Base-by-base conservation (phyloP, 108 stramenopile species). In the Pseudonitzschia multistriata region DNA sequence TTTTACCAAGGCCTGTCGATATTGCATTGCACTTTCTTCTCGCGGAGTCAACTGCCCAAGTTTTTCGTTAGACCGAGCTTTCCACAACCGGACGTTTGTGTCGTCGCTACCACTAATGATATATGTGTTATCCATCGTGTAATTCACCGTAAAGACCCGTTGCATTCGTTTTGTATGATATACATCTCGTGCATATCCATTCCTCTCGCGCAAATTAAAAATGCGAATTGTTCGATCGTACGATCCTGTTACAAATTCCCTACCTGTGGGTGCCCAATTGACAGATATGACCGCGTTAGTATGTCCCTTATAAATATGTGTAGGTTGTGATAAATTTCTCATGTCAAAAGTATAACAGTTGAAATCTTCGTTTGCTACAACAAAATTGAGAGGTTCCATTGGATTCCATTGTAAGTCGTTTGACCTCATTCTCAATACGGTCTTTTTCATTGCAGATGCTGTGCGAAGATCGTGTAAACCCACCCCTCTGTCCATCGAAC, bases 141-240 rank as follows among this genome's bases (percentile, higher is more conserved):
- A 99, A 68, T 93, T 81, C 40, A 97, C 97, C 50, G 91, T 87
- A 74, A 97, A 97, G 21, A 99, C 93, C 10, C 97, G 83, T 79
- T 99, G 99, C 99, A 99, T 99, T 33, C 99, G 93, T 66, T 97
- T 97, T 19, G 99, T 88, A 74, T 98, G 97, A 73, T 98, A 99
- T 24, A 95, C 84, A 69, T 98, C 97, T 31, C 97, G 47, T 0
- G 92, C 78, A 13, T 74, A 72, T 1, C 91, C 89, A 49, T 79
- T 87, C 31, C 85, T 72, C 31, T 80, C 67, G 19, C 75, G 45
- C 28, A 74, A 54, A 35, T 67, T 66, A 70, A 98, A 99, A 39
- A 99, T 88, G 7, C 99, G 90, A 28, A 98, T 73, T 8, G 98
- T 99, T 53, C 90, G 83, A 79, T 99, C 99, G 76, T 99, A 98